Percentiles rank a stretch among this genome's conserved stretches.
These are phyloP conservation scores for Diaporthe amygdali DNA, from an alignment of 2,329 filamentous ascomycete genomes.

Conservation along the genomic window DNA sequence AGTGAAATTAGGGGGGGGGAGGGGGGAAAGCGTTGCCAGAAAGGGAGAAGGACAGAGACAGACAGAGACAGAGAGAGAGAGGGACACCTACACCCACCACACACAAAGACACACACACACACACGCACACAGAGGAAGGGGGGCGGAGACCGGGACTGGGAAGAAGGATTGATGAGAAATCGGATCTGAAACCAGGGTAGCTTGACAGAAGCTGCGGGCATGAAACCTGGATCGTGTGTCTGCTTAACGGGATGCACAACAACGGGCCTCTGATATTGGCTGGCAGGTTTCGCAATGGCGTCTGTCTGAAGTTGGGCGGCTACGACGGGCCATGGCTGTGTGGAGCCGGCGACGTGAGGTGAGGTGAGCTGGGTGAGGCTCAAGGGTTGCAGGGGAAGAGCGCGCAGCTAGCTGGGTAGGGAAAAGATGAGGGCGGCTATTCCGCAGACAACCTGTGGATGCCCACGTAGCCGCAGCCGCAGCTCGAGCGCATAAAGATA, in stretches of 20 bases:
- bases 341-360: slow-evolving; percentile 14
- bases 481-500: neutral
- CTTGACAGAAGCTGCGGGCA: slow-evolving; percentile 36
- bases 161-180: slow-evolving; percentile 2
- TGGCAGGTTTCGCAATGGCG: slow-evolving; percentile 47
- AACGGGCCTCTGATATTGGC: slow-evolving; percentile 58
- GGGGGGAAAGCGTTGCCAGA: too few relatives aligned
- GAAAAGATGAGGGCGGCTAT: slow-evolving; percentile 23
- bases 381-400: slow-evolving; percentile 4
- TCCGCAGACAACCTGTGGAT: neutral
- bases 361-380: slow-evolving; percentile 18
- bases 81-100: neutral
- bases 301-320: slow-evolving; percentile 55
- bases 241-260: slow-evolving; percentile 45
- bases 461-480: slow-evolving; percentile 5
- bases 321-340: slow-evolving; percentile 40
- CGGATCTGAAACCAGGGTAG: slow-evolving; percentile 19
- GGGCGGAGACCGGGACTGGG: neutral
- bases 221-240: slow-evolving; percentile 61
- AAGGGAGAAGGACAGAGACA: neutral
- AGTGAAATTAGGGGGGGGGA: neutral
- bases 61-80: neutral
- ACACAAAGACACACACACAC: neutral
- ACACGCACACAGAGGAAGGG: neutral
- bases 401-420: slow-evolving; percentile 1